A percentile compares a stretch with the other conserved stretches of the same genome.
These are phyloP conservation scores for Casuarina cunninghamiana DNA, from an alignment of 306 rosid genomes.

Conservation along the genomic window DNA sequence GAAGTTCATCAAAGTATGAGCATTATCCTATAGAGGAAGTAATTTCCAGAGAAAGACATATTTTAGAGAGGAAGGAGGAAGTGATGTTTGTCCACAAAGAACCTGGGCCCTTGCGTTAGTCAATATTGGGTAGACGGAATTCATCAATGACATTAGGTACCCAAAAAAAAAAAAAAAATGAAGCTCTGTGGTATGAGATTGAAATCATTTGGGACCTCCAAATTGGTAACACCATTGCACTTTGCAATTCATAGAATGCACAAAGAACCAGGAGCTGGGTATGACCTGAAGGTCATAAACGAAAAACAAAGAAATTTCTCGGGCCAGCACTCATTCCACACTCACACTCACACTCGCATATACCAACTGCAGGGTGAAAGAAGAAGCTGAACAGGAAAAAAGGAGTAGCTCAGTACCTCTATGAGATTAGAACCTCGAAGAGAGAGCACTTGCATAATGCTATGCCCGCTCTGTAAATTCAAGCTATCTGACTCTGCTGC, in stretches of 20 bases:
- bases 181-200: too few relatives aligned
- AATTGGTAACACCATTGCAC: too few relatives aligned
- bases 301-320: not conserved
- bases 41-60: too few relatives aligned
- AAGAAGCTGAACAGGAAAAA: not conserved
- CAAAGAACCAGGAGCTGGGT: not conserved
- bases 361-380: not conserved
- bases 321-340: not conserved
- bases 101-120: too few relatives aligned
- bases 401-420: conserved; percentile 47
- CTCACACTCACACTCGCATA: not conserved
- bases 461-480: conserved; percentile 57
- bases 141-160: too few relatives aligned
- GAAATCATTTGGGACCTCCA: too few relatives aligned
- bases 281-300: not conserved
- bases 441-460: conserved; percentile 69
- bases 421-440: conserved; percentile 86
- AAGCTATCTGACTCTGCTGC: conserved; percentile 52
- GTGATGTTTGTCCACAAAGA: too few relatives aligned
- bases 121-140: too few relatives aligned
- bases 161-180: too few relatives aligned
- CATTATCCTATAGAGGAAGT: too few relatives aligned
- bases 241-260: not conserved
- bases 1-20: too few relatives aligned
- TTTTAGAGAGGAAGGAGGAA: too few relatives aligned